These are phyloP conservation scores for Solanum infundibuliforme DNA, from an alignment of 257 asterid species.

Conservation along the genomic window DNA sequence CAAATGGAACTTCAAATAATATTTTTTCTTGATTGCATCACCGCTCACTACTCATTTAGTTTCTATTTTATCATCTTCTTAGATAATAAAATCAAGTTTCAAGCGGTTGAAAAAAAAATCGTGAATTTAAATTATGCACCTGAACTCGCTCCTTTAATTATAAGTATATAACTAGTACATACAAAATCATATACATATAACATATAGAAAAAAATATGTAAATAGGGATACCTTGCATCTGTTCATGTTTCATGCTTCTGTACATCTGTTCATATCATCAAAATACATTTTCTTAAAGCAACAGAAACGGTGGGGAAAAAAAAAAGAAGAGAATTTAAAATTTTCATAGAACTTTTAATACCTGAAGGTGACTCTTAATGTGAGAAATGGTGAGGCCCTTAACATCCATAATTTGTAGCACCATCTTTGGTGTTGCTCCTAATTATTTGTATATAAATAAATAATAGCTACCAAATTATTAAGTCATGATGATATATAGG, in stretches of 20 bases:
- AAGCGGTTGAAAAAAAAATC: not conserved
- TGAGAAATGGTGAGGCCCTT: constrained; percentile 62
- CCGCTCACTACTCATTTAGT: not conserved
- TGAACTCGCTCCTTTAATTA: not conserved
- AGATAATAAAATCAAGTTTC: not conserved
- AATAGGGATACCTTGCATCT: constrained; percentile 35
- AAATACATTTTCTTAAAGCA: not conserved
- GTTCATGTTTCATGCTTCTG: constrained; percentile 58
- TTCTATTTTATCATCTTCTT: not conserved
- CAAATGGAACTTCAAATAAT: not conserved
- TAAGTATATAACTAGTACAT: not conserved
- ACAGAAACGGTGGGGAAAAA: not conserved
- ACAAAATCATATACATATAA: too few relatives aligned
- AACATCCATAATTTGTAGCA: constrained; percentile 65
- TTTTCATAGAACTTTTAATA: not conserved
- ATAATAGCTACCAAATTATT: too few relatives aligned
- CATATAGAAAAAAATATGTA: not conserved
- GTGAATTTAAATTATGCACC: not conserved
- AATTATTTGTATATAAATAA: not conserved
- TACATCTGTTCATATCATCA: constrained; percentile 45
- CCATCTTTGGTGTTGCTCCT: constrained; percentile 87
- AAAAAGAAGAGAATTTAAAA: too few relatives aligned
- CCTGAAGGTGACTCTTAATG: constrained; percentile 87
- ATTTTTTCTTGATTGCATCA: not conserved
- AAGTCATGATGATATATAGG: not conserved